Base-by-base conservation (phyloP, 2,329 filamentous ascomycete genomes). In the Colletotrichum sp. region DNA sequence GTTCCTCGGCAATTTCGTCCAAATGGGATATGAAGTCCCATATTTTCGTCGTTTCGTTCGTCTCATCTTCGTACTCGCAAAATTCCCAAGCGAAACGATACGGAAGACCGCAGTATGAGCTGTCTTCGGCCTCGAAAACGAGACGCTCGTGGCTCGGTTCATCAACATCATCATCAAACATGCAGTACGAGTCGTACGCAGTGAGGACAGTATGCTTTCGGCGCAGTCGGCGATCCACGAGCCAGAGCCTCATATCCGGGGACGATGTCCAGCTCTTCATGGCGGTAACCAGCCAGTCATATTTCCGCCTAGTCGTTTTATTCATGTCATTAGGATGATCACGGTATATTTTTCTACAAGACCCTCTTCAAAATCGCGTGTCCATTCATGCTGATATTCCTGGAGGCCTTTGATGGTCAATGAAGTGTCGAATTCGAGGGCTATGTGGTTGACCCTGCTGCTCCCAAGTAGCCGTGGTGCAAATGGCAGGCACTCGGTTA, bases 301-400 rank as follows among this genome's bases (percentile, higher is more conserved):
- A 51, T 5, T 51, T 21, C 43, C 4, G 2, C 43, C n/a, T 0
- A 21, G n/a, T 21, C n/a, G 11, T 0, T 13, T 47, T 47, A 7
- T 51, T 6, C 43, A 51, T 8, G 43, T 21, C 6, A 8, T 51
- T 2, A 7, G 43, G 43, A 21, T 1, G 8, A 51, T 21, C 12
- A 12, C 3, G 9, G 5, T 0, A 11, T 18, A 1, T 18, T 43
- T 18, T 43, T 18, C 38, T 2, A n/a, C 38, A 43, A 43, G 38
- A 43, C 1, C 9, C 8, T 5, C 0, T 11, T 43, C 38, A 4
- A 11, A 21, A 13, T 13, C n/a, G 43, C 12, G 43, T 2, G 2
- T 3, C 43, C 43, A 51, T 16, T 36, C 34, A 36, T 4, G 3
- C 15, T 3, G 2, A 51, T 51, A 51, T 24, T 3, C 0, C 1